phyloP scores from a whole-genome alignment of 495 filamentous ascomycete species.

The Penicillium odoratum region DNA sequence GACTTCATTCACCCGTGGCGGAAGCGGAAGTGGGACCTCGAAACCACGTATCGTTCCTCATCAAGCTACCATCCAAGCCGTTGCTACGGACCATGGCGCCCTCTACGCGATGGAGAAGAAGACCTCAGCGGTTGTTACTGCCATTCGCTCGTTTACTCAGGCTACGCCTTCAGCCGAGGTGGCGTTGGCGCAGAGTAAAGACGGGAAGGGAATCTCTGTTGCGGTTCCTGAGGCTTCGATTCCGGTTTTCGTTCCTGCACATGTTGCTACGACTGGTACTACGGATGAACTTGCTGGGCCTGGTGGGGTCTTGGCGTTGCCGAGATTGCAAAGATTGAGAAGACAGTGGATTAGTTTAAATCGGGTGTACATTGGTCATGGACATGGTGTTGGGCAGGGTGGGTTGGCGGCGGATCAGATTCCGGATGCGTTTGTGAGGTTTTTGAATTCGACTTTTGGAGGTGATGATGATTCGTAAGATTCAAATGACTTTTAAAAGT shows the following conservation, averaged over 20 bases:
- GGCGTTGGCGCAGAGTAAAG: slow-evolving; percentile 49
- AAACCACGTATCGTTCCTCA: slow-evolving; percentile 65
- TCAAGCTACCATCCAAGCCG: slow-evolving; percentile 73
- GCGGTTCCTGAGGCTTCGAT: slow-evolving; percentile 38
- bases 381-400: slow-evolving; percentile 31
- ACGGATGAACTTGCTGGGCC: slow-evolving; percentile 47
- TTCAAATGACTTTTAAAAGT: neutral
- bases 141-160: slow-evolving; percentile 63
- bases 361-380: slow-evolving; percentile 41
- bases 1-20: slow-evolving; percentile 18
- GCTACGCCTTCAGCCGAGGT: slow-evolving; percentile 40
- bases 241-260: slow-evolving; percentile 52
- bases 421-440: slow-evolving; percentile 50
- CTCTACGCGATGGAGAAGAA: slow-evolving; percentile 82
- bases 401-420: slow-evolving; percentile 35
- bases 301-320: slow-evolving; percentile 60
- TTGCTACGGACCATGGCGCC: slow-evolving; percentile 68
- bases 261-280: slow-evolving; percentile 37
- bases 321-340: slow-evolving; percentile 78
- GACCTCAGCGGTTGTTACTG: slow-evolving; percentile 77
- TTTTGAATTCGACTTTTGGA: slow-evolving; percentile 45
- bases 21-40: slow-evolving; percentile 3
- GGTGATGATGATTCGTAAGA: slow-evolving; percentile 19
- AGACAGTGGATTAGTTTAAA: slow-evolving; percentile 87
- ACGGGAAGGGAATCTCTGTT: slow-evolving; percentile 33